These are phyloP conservation scores for Pharus latifolius DNA, from an alignment of 176 grass and related monocot genomes.

Conservation along the genomic window DNA sequence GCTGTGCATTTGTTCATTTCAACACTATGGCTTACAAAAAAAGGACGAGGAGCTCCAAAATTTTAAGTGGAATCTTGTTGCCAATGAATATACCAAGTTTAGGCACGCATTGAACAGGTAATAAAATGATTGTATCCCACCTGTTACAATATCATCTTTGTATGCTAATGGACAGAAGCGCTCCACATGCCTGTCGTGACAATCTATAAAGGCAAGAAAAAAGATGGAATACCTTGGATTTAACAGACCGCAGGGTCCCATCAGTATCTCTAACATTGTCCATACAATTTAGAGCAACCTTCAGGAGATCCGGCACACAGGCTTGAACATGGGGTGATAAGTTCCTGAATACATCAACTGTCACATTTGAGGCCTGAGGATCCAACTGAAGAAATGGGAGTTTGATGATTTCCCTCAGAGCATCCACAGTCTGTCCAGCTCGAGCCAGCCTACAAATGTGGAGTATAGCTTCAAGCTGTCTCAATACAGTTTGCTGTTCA, in stretches of 20 bases:
- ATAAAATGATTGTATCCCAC: background rate
- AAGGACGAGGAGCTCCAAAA: no score
- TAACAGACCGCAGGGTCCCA: slow-evolving; percentile 52
- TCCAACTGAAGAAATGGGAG: slow-evolving; percentile 81
- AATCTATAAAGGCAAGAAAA: background rate
- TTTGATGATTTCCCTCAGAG: slow-evolving; percentile 72
- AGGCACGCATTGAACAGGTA: background rate
- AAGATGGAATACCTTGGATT: slow-evolving; percentile 58
- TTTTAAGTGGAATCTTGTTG: no score
- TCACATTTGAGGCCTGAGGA: slow-evolving; percentile 49
- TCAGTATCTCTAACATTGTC: slow-evolving; percentile 85
- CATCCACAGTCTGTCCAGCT: slow-evolving; percentile 68
- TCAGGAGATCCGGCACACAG: slow-evolving; percentile 88
- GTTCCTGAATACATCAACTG: slow-evolving; percentile 61
- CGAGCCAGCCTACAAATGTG: slow-evolving; percentile 60
- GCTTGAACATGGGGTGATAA: slow-evolving; percentile 73
- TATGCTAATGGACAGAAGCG: background rate
- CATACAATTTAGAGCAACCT: slow-evolving; percentile 65
- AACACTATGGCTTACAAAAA: no score
- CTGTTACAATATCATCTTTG: background rate
- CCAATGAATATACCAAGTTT: background rate
- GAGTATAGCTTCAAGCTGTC: slow-evolving; percentile 82
- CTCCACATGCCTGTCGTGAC: background rate
- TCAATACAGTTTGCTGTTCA: slow-evolving; percentile 71
- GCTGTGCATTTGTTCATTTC: no score